phyloP scores from a whole-genome alignment of 2,329 filamentous ascomycete genomes.

The Clarireedia monteithiana region DNA sequence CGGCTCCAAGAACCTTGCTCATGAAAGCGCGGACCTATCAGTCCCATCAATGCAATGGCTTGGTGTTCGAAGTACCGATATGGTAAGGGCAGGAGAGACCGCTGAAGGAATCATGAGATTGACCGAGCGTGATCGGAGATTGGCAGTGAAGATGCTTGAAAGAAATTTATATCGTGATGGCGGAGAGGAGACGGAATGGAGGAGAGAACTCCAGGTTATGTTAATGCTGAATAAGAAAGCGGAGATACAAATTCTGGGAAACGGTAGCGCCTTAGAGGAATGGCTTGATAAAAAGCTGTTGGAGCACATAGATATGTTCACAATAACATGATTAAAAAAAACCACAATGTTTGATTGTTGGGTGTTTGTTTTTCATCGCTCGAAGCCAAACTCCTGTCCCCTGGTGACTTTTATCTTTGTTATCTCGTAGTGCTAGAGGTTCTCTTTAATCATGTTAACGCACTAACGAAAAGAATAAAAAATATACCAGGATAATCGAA shows the following conservation, averaged over 20 bases:
- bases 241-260: slow-evolving; percentile 66
- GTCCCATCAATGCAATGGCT: slow-evolving; percentile 55
- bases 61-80: slow-evolving; percentile 39
- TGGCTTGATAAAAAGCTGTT: slow-evolving; percentile 26
- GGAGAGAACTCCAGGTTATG: slow-evolving; percentile 61
- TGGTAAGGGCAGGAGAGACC: slow-evolving; percentile 10
- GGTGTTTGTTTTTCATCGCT: too few relatives aligned
- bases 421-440: too few relatives aligned
- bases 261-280: slow-evolving; percentile 16
- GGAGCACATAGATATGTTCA: neutral
- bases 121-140: slow-evolving; percentile 40
- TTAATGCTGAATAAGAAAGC: slow-evolving; percentile 66
- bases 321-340: neutral
- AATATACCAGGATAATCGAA: too few relatives aligned
- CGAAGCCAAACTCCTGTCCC: too few relatives aligned
- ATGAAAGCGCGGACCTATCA: slow-evolving; percentile 44
- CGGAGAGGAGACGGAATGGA: slow-evolving; percentile 33
- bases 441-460: too few relatives aligned
- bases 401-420: too few relatives aligned
- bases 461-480: too few relatives aligned
- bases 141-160: slow-evolving; percentile 46
- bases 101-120: slow-evolving; percentile 2
- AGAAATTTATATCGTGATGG: slow-evolving; percentile 29
- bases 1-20: slow-evolving; percentile 54
- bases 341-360: too few relatives aligned